These are phyloP conservation scores for Ganoderma meredithae DNA, from an alignment of 1,284 basidiomycete genomes.

Conservation along the genomic window DNA sequence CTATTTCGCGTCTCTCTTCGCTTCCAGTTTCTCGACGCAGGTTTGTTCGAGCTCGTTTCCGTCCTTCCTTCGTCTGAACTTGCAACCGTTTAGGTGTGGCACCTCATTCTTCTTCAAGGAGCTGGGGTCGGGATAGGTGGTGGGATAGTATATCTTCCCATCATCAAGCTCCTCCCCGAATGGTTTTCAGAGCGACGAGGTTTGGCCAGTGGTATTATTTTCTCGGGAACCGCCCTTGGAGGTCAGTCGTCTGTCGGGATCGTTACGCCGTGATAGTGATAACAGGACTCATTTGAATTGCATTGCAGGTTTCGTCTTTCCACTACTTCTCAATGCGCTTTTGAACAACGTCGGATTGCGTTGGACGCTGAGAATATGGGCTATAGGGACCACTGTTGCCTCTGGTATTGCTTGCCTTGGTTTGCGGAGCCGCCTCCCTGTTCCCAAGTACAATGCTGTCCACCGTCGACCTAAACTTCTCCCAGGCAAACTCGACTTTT, in stretches of 20 bases:
- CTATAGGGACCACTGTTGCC: slow-evolving; percentile 28
- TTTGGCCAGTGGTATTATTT: slow-evolving; percentile 39
- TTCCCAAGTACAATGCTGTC: slow-evolving; percentile 30
- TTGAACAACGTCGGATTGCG: slow-evolving; percentile 34
- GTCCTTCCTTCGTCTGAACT: neutral
- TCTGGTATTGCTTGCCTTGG: slow-evolving; percentile 33
- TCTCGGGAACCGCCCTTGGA: slow-evolving; percentile 39
- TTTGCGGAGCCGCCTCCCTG: slow-evolving; percentile 36
- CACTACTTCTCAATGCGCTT: slow-evolving; percentile 36
- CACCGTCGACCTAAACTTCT: slow-evolving; percentile 34
- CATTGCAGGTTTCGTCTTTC: slow-evolving; percentile 33
- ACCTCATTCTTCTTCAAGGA: slow-evolving; percentile 39
- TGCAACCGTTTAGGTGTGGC: slow-evolving; percentile 33
- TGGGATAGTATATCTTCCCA: slow-evolving; percentile 36
- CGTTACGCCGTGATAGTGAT: neutral
- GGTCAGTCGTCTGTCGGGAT: slow-evolving; percentile 15
- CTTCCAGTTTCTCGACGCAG: slow-evolving; percentile 38
- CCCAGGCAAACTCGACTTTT: slow-evolving; percentile 36
- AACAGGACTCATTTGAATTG: neutral
- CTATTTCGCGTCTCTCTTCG: slow-evolving; percentile 30
- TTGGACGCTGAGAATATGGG: slow-evolving; percentile 39
- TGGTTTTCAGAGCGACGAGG: slow-evolving; percentile 37
- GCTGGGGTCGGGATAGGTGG: slow-evolving; percentile 37
- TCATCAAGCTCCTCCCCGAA: slow-evolving; percentile 35
- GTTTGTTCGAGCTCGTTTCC: slow-evolving; percentile 13